Conservation (phyloP, 139 green algal species). For the Chlorella sp. region DNA sequence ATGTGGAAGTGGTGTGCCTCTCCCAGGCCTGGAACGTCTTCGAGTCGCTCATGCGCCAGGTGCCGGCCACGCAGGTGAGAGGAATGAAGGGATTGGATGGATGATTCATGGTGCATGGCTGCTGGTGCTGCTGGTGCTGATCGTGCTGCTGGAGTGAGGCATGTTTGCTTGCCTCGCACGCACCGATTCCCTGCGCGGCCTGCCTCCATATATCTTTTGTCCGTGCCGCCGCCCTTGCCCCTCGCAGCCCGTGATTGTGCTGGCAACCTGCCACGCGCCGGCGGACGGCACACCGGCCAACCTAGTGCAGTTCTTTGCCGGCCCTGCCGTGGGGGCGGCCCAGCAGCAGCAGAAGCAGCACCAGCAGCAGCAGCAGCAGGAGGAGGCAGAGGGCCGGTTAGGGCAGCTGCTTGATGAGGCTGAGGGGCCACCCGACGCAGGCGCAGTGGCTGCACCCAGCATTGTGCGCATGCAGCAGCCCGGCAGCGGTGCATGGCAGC, state of each 20-base stretch:
- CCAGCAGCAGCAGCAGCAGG: not conserved
- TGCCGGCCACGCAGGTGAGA: slow-evolving; percentile 14
- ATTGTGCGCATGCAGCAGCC: slow-evolving; percentile 15
- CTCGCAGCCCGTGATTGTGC: slow-evolving; percentile 25
- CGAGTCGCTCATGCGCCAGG: slow-evolving; percentile 19
- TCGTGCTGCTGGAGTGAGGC: no score
- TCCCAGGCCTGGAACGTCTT: slow-evolving; percentile 29
- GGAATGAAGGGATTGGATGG: not conserved
- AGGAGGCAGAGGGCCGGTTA: not conserved
- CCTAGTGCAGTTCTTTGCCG: slow-evolving; percentile 29
- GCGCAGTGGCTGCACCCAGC: not conserved
- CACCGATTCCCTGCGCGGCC: no score
- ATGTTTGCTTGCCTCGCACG: no score
- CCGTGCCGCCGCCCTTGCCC: no score
- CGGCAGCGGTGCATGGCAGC: not conserved
- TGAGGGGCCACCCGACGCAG: not conserved
- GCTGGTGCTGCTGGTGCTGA: no score
- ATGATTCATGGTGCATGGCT: not conserved
- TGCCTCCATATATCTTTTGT: no score
- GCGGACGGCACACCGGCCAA: not conserved
- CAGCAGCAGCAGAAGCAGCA: not conserved
- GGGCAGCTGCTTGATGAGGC: not conserved
- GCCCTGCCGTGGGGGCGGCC: not conserved
- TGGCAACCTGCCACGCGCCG: slow-evolving; percentile 31
- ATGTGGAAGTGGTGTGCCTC: not conserved